phyloP scores from a whole-genome alignment of 2,329 filamentous ascomycete species.

The Cordyceps javanica region DNA sequence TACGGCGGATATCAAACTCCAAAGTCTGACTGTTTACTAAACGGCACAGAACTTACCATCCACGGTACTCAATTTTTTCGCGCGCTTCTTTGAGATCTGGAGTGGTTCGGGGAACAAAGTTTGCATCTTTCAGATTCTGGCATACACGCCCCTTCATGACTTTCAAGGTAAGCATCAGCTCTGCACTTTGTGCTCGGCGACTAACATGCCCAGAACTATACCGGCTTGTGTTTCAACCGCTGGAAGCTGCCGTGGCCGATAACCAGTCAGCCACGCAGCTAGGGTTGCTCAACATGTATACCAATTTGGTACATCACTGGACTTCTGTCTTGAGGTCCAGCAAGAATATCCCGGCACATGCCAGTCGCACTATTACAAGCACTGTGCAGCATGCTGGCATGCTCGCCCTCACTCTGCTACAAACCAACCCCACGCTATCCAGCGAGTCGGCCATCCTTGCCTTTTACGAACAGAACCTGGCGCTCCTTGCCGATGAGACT shows the following conservation, averaged over 20 bases:
- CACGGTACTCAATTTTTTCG: slow-evolving; percentile 44
- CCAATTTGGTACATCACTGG: slow-evolving; percentile 58
- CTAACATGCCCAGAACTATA: slow-evolving; percentile 40
- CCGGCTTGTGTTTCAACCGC: slow-evolving; percentile 38
- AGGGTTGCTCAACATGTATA: slow-evolving; percentile 62
- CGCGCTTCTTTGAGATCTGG: slow-evolving; percentile 53
- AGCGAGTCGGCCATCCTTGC: slow-evolving; percentile 55
- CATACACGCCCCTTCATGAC: slow-evolving; percentile 45
- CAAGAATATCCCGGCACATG: slow-evolving; percentile 28
- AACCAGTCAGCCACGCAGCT: slow-evolving; percentile 47
- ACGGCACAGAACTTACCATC: slow-evolving; percentile 37
- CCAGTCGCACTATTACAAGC: slow-evolving; percentile 32
- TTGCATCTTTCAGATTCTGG: slow-evolving; percentile 52
- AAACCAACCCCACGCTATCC: slow-evolving; percentile 38
- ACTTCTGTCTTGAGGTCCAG: slow-evolving; percentile 37
- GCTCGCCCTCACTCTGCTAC: slow-evolving; percentile 54
- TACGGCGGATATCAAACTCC: slow-evolving; percentile 22
- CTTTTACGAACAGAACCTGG: slow-evolving; percentile 61
- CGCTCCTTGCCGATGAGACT: slow-evolving; percentile 45
- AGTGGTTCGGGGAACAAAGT: slow-evolving; percentile 50
- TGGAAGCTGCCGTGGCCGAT: slow-evolving; percentile 47
- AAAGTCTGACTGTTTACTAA: slow-evolving; percentile 13
- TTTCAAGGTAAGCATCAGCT: slow-evolving; percentile 44
- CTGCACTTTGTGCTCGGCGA: slow-evolving; percentile 18
- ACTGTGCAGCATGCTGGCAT: slow-evolving; percentile 45